These are phyloP conservation scores for Colletotrichum euphorbiae DNA, from an alignment of 2,329 filamentous ascomycete species.

Conservation along the genomic window DNA sequence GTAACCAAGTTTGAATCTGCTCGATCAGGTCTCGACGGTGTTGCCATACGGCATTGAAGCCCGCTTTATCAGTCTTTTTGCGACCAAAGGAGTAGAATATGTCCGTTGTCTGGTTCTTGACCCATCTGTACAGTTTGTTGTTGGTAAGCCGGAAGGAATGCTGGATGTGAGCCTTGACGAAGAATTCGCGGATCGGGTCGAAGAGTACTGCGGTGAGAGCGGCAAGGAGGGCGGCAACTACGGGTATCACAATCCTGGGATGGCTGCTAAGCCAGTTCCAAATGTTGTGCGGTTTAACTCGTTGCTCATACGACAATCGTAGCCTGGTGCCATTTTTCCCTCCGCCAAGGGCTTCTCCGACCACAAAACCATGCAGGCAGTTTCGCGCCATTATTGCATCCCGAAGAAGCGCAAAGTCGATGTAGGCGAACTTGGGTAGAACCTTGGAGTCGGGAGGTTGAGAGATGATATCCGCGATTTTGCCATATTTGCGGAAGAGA, in stretches of 20 bases:
- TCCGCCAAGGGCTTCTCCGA: conserved; percentile 76
- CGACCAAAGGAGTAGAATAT: conserved; percentile 71
- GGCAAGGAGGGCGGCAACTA: conserved; percentile 83
- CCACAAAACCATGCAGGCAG: conserved; percentile 86
- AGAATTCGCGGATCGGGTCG: conserved; percentile 93
- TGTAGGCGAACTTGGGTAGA: conserved; percentile 79
- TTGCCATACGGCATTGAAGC: conserved; percentile 86
- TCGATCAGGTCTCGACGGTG: conserved; percentile 86
- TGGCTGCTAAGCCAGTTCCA: conserved; percentile 90
- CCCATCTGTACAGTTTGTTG: conserved; percentile 81
- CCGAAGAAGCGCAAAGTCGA: conserved; percentile 80
- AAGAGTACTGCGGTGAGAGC: conserved; percentile 89
- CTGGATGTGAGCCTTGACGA: conserved; percentile 89
- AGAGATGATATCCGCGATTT: conserved; percentile 84
- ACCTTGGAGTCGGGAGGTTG: conserved; percentile 90
- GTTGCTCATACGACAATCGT: conserved; percentile 85
- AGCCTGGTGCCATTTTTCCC: conserved; percentile 82
- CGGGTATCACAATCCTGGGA: conserved; percentile 87
- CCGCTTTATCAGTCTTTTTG: conserved; percentile 71
- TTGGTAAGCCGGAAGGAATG: conserved; percentile 79
- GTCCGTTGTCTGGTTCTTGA: conserved; percentile 77
- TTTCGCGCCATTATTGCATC: conserved; percentile 91
- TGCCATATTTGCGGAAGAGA: conserved; percentile 90
- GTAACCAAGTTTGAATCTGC: conserved; percentile 85
- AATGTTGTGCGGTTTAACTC: conserved; percentile 80